Conservation (phyloP, 768 basidiomycete species). For the Termitomyces sp. region DNA sequence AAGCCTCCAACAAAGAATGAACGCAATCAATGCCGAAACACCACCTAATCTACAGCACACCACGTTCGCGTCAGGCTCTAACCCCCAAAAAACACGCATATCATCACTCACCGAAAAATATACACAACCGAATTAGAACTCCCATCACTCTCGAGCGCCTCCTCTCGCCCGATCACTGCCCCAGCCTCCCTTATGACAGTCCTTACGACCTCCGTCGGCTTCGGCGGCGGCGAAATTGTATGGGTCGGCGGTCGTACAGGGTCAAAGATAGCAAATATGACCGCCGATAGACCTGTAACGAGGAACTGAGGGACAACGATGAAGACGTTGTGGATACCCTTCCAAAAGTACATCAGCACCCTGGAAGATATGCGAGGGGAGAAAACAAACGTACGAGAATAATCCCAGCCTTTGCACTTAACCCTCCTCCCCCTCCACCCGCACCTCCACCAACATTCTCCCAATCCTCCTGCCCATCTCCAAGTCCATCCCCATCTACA, state of each 20-base stretch:
- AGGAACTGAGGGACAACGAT: constrained; percentile 94
- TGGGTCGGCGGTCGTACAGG: constrained; percentile 38
- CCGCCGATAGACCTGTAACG: constrained; percentile 78
- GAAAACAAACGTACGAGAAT: constrained; percentile 57
- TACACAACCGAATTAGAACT: constrained; percentile 71
- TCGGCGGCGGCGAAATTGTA: constrained; percentile 1
- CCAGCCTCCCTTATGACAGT: background rate
- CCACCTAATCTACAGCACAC: constrained; percentile 47
- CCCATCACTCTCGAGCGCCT: constrained; percentile 15
- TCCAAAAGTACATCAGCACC: background rate
- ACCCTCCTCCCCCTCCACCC: constrained; percentile 14
- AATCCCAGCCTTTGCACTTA: constrained; percentile 85
- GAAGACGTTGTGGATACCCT: constrained; percentile 96
- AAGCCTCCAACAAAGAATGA: constrained; percentile 50
- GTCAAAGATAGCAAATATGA: constrained; percentile 86
- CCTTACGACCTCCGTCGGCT: constrained; percentile 5
- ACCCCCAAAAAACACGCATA: background rate
- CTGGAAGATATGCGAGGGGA: background rate
- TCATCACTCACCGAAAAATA: constrained; percentile 67
- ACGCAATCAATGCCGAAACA: constrained; percentile 49
- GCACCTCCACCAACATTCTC: constrained; percentile 18
- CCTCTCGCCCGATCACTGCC: constrained; percentile 10
- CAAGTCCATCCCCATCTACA: constrained; percentile 24
- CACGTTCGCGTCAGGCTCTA: background rate
- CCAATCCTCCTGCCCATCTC: constrained; percentile 17